Percentiles rank a stretch among this genome's conserved stretches.
Evolutionary conservation across 768 basidiomycete species (phyloP).

Genomic region (Lepiota brunneoincarnata): DNA sequence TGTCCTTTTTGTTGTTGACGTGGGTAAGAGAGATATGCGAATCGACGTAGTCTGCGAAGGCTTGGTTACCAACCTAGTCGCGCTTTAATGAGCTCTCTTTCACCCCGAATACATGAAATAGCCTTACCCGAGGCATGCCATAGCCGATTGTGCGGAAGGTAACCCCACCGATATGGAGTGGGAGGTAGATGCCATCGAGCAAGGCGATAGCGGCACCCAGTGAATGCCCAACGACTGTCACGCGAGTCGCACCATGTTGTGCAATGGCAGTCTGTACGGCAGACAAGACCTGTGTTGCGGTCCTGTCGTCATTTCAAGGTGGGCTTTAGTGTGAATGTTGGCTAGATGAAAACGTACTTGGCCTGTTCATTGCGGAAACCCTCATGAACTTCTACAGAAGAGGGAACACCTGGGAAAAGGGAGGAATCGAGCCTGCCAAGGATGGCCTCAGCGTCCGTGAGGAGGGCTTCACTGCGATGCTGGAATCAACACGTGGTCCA

Average conservation of each 20-base stretch:
- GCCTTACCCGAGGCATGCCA: constrained; percentile 42
- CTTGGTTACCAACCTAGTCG: constrained; percentile 39
- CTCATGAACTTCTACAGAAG: constrained; percentile 37
- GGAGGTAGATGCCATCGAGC: constrained; percentile 55
- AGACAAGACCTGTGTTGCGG: constrained; percentile 35
- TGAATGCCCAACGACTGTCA: constrained; percentile 44
- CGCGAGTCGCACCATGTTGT: constrained; percentile 26
- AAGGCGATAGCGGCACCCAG: constrained; percentile 48
- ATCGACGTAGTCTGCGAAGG: constrained; percentile 26
- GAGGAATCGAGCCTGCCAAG: constrained; percentile 29
- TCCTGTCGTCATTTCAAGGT: constrained; percentile 23
- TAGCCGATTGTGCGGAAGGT: constrained; percentile 36
- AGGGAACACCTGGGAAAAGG: constrained; percentile 43
- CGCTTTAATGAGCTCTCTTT: background rate
- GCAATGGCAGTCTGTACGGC: constrained; percentile 36
- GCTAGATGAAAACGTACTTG: constrained; percentile 23
- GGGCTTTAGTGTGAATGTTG: background rate
- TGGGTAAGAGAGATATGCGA: constrained; percentile 20
- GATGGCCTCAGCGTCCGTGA: constrained; percentile 37
- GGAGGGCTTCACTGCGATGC: constrained; percentile 28
- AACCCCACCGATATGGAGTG: constrained; percentile 42
- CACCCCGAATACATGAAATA: background rate
- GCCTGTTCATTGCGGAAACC: constrained; percentile 44
- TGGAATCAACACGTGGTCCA: background rate
- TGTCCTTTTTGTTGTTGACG: constrained; percentile 24